A percentile compares a stretch with the other conserved stretches of the same genome.
These are phyloP conservation scores for Umbelopsis vinacea DNA, from an alignment of 192 early-diverging fungal species.

Conservation along the genomic window DNA sequence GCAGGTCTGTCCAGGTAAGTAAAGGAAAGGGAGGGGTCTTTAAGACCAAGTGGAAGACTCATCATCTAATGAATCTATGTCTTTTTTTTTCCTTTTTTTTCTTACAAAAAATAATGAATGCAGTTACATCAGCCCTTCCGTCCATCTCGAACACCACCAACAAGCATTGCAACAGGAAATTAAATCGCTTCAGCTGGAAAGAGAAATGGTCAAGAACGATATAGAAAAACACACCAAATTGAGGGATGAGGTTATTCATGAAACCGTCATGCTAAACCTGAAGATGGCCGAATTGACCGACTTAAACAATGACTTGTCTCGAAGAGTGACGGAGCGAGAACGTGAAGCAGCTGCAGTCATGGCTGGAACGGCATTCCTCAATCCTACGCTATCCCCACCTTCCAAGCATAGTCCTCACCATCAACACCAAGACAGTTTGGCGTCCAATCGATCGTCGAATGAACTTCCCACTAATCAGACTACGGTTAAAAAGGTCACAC, in stretches of 20 bases:
- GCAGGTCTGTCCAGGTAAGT: constrained; percentile 33
- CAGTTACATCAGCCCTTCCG: constrained; percentile 10
- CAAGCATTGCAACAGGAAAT: constrained; percentile 55
- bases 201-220: constrained; percentile 44
- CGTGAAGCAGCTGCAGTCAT: constrained; percentile 43
- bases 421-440: neutral
- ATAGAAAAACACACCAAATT: constrained; percentile 44
- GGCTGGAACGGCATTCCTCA: constrained; percentile 37
- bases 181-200: constrained; percentile 48
- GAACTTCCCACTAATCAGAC: neutral
- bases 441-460: neutral
- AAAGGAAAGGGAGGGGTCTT: neutral
- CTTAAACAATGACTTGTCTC: constrained; percentile 61
- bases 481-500: constrained; percentile 30
- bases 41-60: too few relatives aligned
- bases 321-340: constrained; percentile 46
- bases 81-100: too few relatives aligned
- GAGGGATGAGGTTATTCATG: constrained; percentile 55
- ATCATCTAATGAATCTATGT: neutral
- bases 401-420: neutral
- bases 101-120: neutral
- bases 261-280: constrained; percentile 53
- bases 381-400: neutral
- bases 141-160: constrained; percentile 47
- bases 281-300: constrained; percentile 57